These are phyloP conservation scores for Capsicum baccatum DNA, from an alignment of 257 asterid genomes.

Conservation along the genomic window DNA sequence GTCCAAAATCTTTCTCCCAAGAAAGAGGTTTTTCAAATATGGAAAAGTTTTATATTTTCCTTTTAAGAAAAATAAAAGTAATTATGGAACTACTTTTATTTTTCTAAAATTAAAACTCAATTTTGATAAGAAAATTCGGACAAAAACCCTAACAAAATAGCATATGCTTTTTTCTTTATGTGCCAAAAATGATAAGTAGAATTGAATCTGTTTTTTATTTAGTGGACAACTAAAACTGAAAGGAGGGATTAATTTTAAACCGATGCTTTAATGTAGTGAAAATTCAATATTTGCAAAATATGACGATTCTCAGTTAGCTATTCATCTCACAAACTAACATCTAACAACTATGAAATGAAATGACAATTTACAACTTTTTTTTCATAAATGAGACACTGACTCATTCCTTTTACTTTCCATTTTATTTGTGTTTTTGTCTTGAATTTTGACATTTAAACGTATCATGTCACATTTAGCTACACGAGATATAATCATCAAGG, in stretches of 20 bases:
- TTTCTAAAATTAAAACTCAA: no score
- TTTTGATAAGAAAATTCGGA: no score
- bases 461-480: background rate
- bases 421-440: background rate
- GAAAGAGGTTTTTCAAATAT: no score
- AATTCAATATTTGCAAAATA: conserved; percentile 4
- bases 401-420: background rate
- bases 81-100: no score
- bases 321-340: background rate
- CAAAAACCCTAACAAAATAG: no score
- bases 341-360: background rate
- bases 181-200: no score
- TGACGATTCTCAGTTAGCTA: background rate
- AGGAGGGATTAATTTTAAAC: background rate
- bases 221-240: no score
- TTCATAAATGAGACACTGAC: background rate
- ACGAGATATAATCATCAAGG: background rate
- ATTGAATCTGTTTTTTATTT: no score
- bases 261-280: background rate
- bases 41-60: no score
- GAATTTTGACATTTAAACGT: background rate
- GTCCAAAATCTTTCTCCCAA: no score
- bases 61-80: no score
- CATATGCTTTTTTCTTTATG: no score
- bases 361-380: background rate